Percentiles rank a stretch among this genome's conserved stretches.
Conservation (phyloP, 345 rosid genomes). For the Cardamine resedifolia region DNA sequence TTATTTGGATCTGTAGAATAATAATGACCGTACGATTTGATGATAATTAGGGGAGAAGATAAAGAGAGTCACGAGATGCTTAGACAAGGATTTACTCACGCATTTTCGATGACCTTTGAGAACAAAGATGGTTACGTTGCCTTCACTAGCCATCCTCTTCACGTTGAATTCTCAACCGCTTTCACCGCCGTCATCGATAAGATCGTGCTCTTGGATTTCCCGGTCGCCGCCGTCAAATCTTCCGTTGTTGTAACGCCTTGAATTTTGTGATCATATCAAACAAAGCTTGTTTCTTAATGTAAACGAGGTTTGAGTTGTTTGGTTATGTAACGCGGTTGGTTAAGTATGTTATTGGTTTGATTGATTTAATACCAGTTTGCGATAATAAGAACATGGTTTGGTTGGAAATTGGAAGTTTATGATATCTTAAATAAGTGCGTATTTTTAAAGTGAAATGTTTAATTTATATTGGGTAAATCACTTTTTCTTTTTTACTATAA, state of each 20-base stretch:
- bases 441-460: background rate
- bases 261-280: slow-evolving; percentile 7
- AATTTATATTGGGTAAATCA: background rate
- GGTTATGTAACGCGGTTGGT: slow-evolving; percentile 23
- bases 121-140: slow-evolving; percentile 71
- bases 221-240: slow-evolving; percentile 50
- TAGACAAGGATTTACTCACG: slow-evolving; percentile 90
- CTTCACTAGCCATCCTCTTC: slow-evolving; percentile 66
- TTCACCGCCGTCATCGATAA: slow-evolving; percentile 78
- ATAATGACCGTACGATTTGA: slow-evolving; percentile 2
- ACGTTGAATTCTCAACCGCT: slow-evolving; percentile 70
- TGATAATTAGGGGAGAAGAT: slow-evolving; percentile 71
- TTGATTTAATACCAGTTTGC: slow-evolving; percentile 7
- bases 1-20: background rate
- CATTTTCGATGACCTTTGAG: slow-evolving; percentile 73
- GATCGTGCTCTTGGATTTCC: slow-evolving; percentile 72
- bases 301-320: slow-evolving; percentile 18
- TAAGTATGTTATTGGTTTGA: too few species aligned
- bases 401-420: slow-evolving; percentile 1
- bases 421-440: background rate
- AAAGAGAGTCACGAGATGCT: slow-evolving; percentile 80
- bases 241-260: slow-evolving; percentile 30
- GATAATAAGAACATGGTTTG: slow-evolving; percentile 19
- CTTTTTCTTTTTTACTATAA: too few species aligned
- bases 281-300: slow-evolving; percentile 10